Evolutionary conservation across 495 filamentous ascomycete genomes (phyloP), one percentile per base, ranked within the genome.

Genomic region (Evansstolkia leycettana): DNA sequence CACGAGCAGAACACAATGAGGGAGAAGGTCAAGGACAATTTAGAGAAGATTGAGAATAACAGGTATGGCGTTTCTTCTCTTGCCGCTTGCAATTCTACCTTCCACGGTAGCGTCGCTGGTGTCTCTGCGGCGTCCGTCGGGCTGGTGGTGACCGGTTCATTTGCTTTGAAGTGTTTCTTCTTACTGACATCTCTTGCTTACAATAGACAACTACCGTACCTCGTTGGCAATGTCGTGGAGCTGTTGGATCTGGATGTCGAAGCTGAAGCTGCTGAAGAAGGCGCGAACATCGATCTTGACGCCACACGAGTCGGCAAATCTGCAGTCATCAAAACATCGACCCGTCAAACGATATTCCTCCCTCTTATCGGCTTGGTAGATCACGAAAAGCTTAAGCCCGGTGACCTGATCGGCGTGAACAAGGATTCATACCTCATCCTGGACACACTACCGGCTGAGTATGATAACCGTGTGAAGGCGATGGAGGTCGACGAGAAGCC

Each of bases 401-500:
- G 79, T 47, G 90, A 99, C 54, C 73, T 99, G 26, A 96, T 99
- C 42, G 90, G 90, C 61, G 86, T 99, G 28, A 95, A 99, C 55
- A 99, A 99, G 67, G 90, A 99, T 45, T 95, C 89, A 48, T 99
- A 99, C 58, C 78, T 99, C n/a, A 79, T 99, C 40, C 73, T 99
- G 34, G 90, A 99, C 55, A 96, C 92, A 17, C 71, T 99, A 48
- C 90, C 90, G 5, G 90, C 90, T n/a, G 90, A 99, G 59, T 99
- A 99, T 55, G 90, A 99, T 56, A 95, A 86, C 67, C 76, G 90
- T 57, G 90, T 99, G 29, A 99, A 99, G 70, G 90, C 90, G 19
- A 99, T 99, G 90, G 90, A 99, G 69, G 90, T 99, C 25, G 90
- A 99, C 50, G 90, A 99, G 73, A 99, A 99, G 72, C 90, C 90